Percentiles rank a stretch among this genome's conserved stretches.
phyloP scores from a whole-genome alignment of 2,329 filamentous ascomycete species.

The Alternaria brassicae region DNA sequence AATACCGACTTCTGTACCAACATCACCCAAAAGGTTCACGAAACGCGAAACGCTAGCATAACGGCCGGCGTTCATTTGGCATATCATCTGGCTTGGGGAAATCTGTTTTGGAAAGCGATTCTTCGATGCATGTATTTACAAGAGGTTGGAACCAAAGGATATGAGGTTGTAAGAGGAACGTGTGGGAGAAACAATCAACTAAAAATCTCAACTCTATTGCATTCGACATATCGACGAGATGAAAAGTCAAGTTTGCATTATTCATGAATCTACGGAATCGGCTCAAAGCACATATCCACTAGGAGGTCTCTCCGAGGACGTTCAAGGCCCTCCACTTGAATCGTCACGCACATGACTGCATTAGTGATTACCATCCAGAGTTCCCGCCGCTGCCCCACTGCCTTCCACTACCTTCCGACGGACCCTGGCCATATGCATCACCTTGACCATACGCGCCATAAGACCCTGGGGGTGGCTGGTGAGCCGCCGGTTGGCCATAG shows the following conservation, averaged over 20 bases:
- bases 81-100: slow-evolving; percentile 27
- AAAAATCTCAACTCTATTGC: slow-evolving; percentile 30
- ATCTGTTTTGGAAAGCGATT: slow-evolving; percentile 24
- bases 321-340: neutral
- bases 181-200: slow-evolving; percentile 15
- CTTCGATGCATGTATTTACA: slow-evolving; percentile 28
- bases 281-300: neutral
- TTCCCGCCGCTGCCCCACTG: slow-evolving; percentile 43
- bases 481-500: slow-evolving; percentile 26
- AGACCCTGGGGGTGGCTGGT: slow-evolving; percentile 25
- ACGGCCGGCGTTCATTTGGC: slow-evolving; percentile 39
- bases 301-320: neutral
- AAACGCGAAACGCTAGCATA: slow-evolving; percentile 38
- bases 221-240: neutral
- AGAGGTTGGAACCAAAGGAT: slow-evolving; percentile 3
- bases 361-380: slow-evolving; percentile 31
- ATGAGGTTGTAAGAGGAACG: slow-evolving; percentile 3
- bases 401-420: slow-evolving; percentile 27
- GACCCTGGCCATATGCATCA: slow-evolving; percentile 30
- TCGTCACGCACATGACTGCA: neutral
- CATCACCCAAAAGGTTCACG: slow-evolving; percentile 19
- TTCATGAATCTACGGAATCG: neutral
- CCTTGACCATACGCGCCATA: slow-evolving; percentile 32
- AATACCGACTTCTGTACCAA: slow-evolving; percentile 33
- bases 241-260: slow-evolving; percentile 9